These are phyloP conservation scores for Candida awuae DNA, from an alignment of 805 yeast species.

Conservation along the genomic window DNA sequence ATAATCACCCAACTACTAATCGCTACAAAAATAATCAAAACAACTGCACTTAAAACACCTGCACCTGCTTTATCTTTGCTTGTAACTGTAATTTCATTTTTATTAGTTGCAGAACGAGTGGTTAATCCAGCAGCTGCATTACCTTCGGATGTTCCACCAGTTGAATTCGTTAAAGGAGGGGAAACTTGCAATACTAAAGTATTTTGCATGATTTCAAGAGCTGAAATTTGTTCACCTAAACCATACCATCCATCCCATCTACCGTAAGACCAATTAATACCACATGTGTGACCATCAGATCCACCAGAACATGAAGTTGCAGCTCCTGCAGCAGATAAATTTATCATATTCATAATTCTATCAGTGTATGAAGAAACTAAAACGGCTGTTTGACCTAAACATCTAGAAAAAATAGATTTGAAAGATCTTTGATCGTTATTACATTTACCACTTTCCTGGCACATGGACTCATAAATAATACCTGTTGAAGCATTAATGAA, in stretches of 20 bases:
- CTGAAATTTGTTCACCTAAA: conserved; percentile 78
- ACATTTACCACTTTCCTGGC: conserved; percentile 46
- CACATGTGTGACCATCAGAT: conserved; percentile 79
- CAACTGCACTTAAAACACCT: conserved; percentile 73
- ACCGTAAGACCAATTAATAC: conserved; percentile 54
- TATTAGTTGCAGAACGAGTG: conserved; percentile 39
- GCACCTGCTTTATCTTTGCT: conserved; percentile 81
- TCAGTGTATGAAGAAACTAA: conserved; percentile 44
- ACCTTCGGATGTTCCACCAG: conserved; percentile 68
- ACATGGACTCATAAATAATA: conserved; percentile 55
- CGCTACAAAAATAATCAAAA: conserved; percentile 50
- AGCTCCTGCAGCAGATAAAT: conserved; percentile 56
- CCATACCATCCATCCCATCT: conserved; percentile 67
- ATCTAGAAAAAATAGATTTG: conserved; percentile 59
- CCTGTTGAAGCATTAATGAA: conserved; percentile 36
- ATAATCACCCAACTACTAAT: conserved; percentile 71
- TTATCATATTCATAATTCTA: conserved; percentile 29
- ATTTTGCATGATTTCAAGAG: conserved; percentile 55
- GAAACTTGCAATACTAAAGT: conserved; percentile 32
- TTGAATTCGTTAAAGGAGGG: conserved; percentile 52
- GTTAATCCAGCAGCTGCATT: conserved; percentile 46
- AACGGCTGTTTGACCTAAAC: conserved; percentile 49
- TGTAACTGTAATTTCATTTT: conserved; percentile 41
- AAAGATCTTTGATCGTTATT: conserved; percentile 73
- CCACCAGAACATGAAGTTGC: conserved; percentile 81